A percentile compares a stretch with the other conserved stretches of the same genome.
Evolutionary conservation across 108 stramenopile species (phyloP).

Genomic region (Pseudonitzschia multiseries): DNA sequence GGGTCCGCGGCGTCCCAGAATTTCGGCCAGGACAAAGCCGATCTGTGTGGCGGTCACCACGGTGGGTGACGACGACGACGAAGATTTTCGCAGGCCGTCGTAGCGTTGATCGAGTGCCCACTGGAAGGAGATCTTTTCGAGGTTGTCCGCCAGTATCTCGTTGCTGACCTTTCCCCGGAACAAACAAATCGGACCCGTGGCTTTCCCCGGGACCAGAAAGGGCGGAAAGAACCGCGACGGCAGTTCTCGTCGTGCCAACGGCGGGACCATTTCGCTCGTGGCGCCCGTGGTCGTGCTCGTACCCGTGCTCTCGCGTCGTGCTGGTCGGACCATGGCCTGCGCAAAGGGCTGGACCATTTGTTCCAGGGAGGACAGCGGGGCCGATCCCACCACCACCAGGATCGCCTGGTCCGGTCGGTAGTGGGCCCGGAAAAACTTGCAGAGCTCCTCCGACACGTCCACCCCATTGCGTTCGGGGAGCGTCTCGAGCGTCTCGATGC

Average conservation of each 20-base stretch:
- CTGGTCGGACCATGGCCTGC: constrained; percentile 13
- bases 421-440: constrained; percentile 54
- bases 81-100: not conserved
- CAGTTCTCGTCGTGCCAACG: too few relatives aligned
- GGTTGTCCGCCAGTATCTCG: constrained; percentile 32
- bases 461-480: constrained; percentile 45
- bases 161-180: constrained; percentile 41
- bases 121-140: constrained; percentile 61
- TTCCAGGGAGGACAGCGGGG: constrained; percentile 52
- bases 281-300: too few relatives aligned
- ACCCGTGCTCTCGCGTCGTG: too few relatives aligned
- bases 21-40: constrained; percentile 69
- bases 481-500: constrained; percentile 53
- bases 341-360: constrained; percentile 63
- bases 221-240: constrained; percentile 22
- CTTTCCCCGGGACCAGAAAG: constrained; percentile 25
- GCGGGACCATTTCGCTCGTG: not conserved
- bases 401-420: constrained; percentile 62
- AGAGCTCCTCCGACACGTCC: constrained; percentile 46
- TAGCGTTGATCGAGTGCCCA: constrained; percentile 68
- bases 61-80: too few relatives aligned
- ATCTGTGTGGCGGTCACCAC: constrained; percentile 60
- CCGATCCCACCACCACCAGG: constrained; percentile 61
- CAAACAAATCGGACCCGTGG: constrained; percentile 28
- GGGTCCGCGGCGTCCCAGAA: constrained; percentile 69